phyloP scores from a whole-genome alignment of 176 grass and related monocot species.

The Lolium multiflorum region DNA sequence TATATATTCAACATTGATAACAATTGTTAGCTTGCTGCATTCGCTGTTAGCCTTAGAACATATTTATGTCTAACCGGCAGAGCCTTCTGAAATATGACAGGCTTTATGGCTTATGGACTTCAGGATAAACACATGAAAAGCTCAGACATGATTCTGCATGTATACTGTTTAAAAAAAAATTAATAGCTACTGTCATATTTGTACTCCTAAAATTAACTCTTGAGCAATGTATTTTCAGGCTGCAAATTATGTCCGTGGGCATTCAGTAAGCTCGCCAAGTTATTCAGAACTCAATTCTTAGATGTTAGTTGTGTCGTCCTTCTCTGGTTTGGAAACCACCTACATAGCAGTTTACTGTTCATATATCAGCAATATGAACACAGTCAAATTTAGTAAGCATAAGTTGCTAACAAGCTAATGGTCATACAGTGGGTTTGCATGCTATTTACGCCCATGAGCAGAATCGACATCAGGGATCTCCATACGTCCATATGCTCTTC shows the following conservation, averaged over 20 bases:
- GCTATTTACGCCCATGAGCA: constrained; percentile 58
- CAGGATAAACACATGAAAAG: constrained; percentile 72
- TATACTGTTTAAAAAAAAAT: constrained; percentile 35
- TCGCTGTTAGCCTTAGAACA: constrained; percentile 24
- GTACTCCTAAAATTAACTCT: constrained; percentile 24
- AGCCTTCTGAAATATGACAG: constrained; percentile 57
- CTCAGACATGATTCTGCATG: constrained; percentile 77
- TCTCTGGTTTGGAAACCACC: constrained; percentile 59
- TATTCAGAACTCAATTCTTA: constrained; percentile 91
- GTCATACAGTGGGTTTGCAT: constrained; percentile 63
- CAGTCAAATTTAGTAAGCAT: constrained; percentile 17
- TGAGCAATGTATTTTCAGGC: constrained; percentile 64
- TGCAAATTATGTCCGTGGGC: constrained; percentile 83
- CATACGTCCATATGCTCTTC: constrained; percentile 67
- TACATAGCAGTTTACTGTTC: neutral
- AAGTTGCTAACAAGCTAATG: constrained; percentile 31
- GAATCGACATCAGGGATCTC: constrained; percentile 55
- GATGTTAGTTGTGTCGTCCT: constrained; percentile 80
- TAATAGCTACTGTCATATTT: constrained; percentile 2
- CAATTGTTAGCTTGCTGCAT: neutral
- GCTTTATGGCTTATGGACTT: constrained; percentile 83
- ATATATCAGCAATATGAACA: constrained; percentile 10
- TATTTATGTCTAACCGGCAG: constrained; percentile 31
- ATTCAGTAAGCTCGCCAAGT: constrained; percentile 77
- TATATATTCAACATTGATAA: constrained; percentile 23